phyloP scores from a whole-genome alignment of 73 alveolate genomes.

The Paramecium primaurelia region DNA sequence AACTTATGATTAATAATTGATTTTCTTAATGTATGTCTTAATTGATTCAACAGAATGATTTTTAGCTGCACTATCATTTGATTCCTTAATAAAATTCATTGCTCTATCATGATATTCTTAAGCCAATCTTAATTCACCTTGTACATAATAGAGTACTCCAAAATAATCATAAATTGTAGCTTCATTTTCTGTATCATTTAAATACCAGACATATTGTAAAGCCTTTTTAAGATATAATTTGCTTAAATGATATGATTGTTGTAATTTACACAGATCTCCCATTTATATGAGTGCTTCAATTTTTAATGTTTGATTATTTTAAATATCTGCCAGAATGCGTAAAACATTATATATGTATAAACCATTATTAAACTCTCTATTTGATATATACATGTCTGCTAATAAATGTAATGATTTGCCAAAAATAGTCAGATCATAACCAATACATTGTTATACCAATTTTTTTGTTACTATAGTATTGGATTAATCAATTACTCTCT shows the following conservation, averaged over 20 bases:
- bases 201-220: conserved; percentile 1
- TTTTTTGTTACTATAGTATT: background rate
- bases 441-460: background rate
- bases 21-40: background rate
- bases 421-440: background rate
- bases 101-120: conserved; percentile 39
- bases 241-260: background rate
- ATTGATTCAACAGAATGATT: conserved; percentile 1
- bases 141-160: background rate
- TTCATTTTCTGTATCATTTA: background rate
- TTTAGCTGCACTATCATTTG: background rate
- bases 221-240: conserved; percentile 1
- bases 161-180: background rate
- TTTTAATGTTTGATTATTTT: background rate
- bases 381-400: background rate
- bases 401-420: background rate
- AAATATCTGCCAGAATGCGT: background rate
- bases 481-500: background rate
- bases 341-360: background rate
- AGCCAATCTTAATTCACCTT: background rate
- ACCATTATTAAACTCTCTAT: conserved; percentile 2
- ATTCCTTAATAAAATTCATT: background rate
- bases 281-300: conserved; percentile 13
- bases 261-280: conserved; percentile 44
- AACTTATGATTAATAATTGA: background rate